Evolutionary conservation across 106 monocot genomes (phyloP).

Genomic region (Triglochin maritima): DNA sequence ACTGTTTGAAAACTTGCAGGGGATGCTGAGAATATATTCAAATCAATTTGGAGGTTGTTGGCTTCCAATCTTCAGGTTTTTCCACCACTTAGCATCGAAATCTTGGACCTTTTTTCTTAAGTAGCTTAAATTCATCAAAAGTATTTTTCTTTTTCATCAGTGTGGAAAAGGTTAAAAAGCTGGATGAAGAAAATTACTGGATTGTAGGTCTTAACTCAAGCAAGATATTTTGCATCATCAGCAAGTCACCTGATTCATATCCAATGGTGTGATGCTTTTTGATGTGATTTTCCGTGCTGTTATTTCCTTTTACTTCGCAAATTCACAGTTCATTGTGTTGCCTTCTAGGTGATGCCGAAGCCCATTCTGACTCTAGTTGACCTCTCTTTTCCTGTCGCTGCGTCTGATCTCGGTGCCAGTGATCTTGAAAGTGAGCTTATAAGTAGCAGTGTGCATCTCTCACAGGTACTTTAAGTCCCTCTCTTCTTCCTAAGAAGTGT

Average conservation of each 20-base stretch:
- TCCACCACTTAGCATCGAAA: neutral
- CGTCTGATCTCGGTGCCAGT: conserved; percentile 80
- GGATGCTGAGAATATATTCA: conserved; percentile 55
- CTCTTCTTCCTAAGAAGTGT: neutral
- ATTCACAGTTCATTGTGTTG: neutral
- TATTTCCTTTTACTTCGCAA: neutral
- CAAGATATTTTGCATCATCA: conserved; percentile 75
- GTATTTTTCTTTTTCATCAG: conserved; percentile 16
- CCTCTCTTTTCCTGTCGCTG: conserved; percentile 72
- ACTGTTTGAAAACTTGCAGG: conserved; percentile 33
- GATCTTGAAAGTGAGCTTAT: conserved; percentile 89
- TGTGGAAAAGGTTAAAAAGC: conserved; percentile 57
- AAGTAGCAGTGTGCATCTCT: conserved; percentile 49
- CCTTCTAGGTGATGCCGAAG: conserved; percentile 74
- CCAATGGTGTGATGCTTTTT: conserved; percentile 38
- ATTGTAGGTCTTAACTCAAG: conserved; percentile 67
- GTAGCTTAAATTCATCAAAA: neutral
- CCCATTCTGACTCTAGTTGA: conserved; percentile 65
- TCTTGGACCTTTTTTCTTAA: neutral
- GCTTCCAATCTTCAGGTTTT: conserved; percentile 93
- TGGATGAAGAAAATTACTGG: conserved; percentile 89
- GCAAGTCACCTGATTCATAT: conserved; percentile 71
- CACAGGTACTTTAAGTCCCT: conserved; percentile 36
- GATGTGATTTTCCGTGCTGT: neutral
- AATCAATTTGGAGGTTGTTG: conserved; percentile 73